Evolutionary conservation across 1,284 basidiomycete species (phyloP).

Genomic region (Irpex rosettiformis): DNA sequence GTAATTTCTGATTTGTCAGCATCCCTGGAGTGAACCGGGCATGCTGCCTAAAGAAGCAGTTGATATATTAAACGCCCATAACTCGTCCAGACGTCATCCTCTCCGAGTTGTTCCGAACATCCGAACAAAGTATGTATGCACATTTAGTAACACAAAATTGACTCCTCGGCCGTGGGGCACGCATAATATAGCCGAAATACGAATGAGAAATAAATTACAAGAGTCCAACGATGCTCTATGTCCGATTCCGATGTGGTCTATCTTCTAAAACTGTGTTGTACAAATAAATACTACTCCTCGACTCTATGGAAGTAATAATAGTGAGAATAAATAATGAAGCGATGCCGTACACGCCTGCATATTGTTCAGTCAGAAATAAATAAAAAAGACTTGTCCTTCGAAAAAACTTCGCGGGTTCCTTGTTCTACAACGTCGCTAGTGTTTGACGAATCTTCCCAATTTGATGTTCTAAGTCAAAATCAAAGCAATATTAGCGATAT

Average conservation of each 20-base stretch:
- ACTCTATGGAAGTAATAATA: neutral
- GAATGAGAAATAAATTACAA: neutral
- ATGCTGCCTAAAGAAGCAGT: neutral
- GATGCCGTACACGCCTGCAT: no score
- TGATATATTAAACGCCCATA: neutral
- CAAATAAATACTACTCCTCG: neutral
- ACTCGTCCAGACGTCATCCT: neutral
- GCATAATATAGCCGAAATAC: neutral
- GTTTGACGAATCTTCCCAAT: constrained; percentile 10
- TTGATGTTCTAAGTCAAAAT: constrained; percentile 7
- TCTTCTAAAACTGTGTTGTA: neutral
- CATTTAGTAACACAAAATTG: neutral
- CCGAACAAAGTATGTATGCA: neutral
- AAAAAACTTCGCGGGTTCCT: no score
- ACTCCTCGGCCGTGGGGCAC: neutral
- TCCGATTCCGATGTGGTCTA: neutral
- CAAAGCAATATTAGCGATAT: neutral
- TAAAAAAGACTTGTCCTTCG: no score
- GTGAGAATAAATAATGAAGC: neutral
- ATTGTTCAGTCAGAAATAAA: no score
- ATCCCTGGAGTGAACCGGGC: neutral
- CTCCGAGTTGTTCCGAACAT: neutral
- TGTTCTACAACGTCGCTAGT: neutral
- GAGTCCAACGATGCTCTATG: neutral
- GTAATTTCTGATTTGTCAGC: neutral